phyloP scores from a whole-genome alignment of 192 early-diverging fungal species.

The Entrophospora sp. region DNA sequence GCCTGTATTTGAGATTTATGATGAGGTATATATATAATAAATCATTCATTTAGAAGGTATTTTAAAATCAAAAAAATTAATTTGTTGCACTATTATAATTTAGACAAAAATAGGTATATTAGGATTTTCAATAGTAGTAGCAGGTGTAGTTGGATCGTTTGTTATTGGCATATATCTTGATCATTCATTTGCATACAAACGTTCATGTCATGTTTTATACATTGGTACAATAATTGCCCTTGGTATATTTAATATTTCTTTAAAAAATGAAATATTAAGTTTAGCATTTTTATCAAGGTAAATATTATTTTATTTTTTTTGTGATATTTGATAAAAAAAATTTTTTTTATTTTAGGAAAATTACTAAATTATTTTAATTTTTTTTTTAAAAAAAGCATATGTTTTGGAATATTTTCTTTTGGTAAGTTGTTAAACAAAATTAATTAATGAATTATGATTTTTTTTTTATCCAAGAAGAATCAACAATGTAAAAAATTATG shows the following conservation, averaged over 20 bases:
- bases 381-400: not conserved
- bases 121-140: conserved; percentile 24
- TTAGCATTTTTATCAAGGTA: conserved; percentile 29
- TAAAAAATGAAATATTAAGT: not conserved
- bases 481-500: too few relatives aligned
- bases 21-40: conserved; percentile 14
- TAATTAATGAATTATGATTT: not conserved
- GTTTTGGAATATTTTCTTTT: conserved; percentile 13
- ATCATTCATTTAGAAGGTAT: not conserved
- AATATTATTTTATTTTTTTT: not conserved
- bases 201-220: conserved; percentile 23
- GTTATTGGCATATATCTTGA: conserved; percentile 28
- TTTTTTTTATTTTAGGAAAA: too few relatives aligned
- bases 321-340: too few relatives aligned
- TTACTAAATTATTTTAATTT: too few relatives aligned
- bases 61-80: not conserved
- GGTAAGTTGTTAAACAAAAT: conserved; percentile 19
- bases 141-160: conserved; percentile 29
- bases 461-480: too few relatives aligned
- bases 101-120: conserved; percentile 24
- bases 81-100: not conserved
- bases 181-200: conserved; percentile 19
- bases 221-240: conserved; percentile 18
- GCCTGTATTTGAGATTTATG: conserved; percentile 24
- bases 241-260: conserved; percentile 12